phyloP scores from a whole-genome alignment of 768 basidiomycete genomes.

The Tremella mesenterica region DNA sequence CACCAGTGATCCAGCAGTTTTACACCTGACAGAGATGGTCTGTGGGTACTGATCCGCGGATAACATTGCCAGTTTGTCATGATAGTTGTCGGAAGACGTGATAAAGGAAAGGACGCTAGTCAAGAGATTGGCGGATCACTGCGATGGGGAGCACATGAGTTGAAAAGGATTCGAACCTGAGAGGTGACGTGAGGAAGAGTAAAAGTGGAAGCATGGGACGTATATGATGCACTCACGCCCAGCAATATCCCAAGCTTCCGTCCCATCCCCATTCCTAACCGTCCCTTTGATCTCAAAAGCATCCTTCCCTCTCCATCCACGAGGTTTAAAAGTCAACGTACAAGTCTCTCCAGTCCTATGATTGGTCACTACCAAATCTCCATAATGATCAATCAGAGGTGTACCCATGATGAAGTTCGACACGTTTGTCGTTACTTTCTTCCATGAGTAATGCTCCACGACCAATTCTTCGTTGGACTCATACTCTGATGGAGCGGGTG shows the following conservation, averaged over 20 bases:
- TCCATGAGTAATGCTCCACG: conserved; percentile 65
- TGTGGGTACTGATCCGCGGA: no score
- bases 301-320: conserved; percentile 86
- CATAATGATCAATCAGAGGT: conserved; percentile 84
- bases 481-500: conserved; percentile 27
- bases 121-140: no score
- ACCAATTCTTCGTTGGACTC: conserved; percentile 49
- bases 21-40: no score
- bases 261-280: conserved; percentile 60
- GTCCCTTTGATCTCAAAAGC: conserved; percentile 86
- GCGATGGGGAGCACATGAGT: no score
- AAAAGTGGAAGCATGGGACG: no score
- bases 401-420: conserved; percentile 88
- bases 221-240: conserved; percentile 54
- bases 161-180: no score
- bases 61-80: no score
- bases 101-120: no score
- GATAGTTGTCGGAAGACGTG: no score
- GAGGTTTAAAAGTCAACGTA: conserved; percentile 85
- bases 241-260: conserved; percentile 74
- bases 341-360: conserved; percentile 84
- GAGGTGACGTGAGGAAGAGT: no score
- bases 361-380: conserved; percentile 84
- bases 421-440: conserved; percentile 46
- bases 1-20: no score